A percentile compares a stretch with the other conserved stretches of the same genome.
phyloP scores from a whole-genome alignment of 192 early-diverging fungal species.

The Podila clonocystis region DNA sequence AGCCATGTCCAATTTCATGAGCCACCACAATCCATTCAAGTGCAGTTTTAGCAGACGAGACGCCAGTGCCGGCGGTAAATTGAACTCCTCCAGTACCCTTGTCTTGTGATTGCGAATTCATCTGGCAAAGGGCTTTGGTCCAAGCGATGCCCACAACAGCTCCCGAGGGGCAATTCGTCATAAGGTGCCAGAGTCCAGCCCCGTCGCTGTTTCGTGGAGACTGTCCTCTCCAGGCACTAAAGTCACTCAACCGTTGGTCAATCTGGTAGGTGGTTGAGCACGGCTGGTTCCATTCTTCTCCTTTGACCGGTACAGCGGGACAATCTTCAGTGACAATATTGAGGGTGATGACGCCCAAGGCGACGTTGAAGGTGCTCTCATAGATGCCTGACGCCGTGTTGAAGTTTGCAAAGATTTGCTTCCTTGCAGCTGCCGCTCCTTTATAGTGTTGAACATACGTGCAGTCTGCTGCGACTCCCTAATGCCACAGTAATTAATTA shows the following conservation, averaged over 20 bases:
- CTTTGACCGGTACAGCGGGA: slow-evolving; percentile 53
- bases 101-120: slow-evolving; percentile 28
- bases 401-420: slow-evolving; percentile 84
- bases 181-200: slow-evolving; percentile 90
- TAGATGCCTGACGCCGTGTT: slow-evolving; percentile 85
- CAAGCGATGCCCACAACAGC: slow-evolving; percentile 89
- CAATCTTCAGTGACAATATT: slow-evolving; percentile 72
- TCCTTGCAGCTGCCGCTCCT: slow-evolving; percentile 63
- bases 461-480: slow-evolving; percentile 81
- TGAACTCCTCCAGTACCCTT: slow-evolving; percentile 44
- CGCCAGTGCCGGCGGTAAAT: slow-evolving; percentile 84
- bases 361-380: slow-evolving; percentile 86
- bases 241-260: slow-evolving; percentile 82
- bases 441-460: slow-evolving; percentile 68
- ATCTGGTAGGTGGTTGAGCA: slow-evolving; percentile 82
- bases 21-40: slow-evolving; percentile 95
- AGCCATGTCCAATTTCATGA: slow-evolving; percentile 93
- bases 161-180: slow-evolving; percentile 85
- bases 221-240: slow-evolving; percentile 84
- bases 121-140: slow-evolving; percentile 78
- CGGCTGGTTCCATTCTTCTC: slow-evolving; percentile 78
- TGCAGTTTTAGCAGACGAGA: slow-evolving; percentile 83
- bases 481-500: slow-evolving; percentile 36
- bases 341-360: slow-evolving; percentile 82
- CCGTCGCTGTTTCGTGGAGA: slow-evolving; percentile 66